Evolutionary conservation across 2,329 filamentous ascomycete species (phyloP), one percentile per base, ranked within the genome.

Genomic region (Pyrenophora seminiperda): DNA sequence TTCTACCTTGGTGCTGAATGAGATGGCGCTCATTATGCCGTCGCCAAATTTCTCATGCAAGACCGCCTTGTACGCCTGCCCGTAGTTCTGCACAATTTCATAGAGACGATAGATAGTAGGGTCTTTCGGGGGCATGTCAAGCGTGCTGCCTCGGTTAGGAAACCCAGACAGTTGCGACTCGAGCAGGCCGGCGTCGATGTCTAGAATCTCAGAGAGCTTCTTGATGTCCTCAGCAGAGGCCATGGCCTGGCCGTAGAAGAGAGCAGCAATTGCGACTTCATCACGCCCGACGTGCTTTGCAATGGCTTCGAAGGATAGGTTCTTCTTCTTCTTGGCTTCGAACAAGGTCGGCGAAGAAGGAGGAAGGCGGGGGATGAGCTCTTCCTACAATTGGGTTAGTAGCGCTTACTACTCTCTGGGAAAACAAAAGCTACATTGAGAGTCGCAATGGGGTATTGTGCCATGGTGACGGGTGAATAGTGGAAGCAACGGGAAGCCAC

Each of bases 51-150:
- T 97, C 82, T 97, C 93, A 63, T 97, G 97, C 73, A 97, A 72
- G 4, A 97, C 83, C 0, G 91, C 92, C 81, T 97, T 97, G 77
- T 95, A 97, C 1, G 92, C 90, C 73, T 96, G 95, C 1, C 93
- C 93, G 68, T 97, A 97, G 73, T 96, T 97, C 77, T 97, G 92
- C 55, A 97, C 87, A 70, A 97, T 89, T 80, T 97, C 93, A 73
- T 91, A 97, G 52, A 97, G 73, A 2, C 93, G 81, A 74, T 97
- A 97, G 68, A 97, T 92, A 61, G 95, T 75, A 4, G 91, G 91
- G 71, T 96, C 91, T 51, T 83, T 86, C 0, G 90, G 90, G 1
- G 90, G 90, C 89, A 94, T 92, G 49, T 91, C 88, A 1, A 90
- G 84, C 0, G 86, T 83, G 44, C 85, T 81, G 27, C 92, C 92